Conservation (phyloP, 768 basidiomycete species). For the Boletus reticulatus region DNA sequence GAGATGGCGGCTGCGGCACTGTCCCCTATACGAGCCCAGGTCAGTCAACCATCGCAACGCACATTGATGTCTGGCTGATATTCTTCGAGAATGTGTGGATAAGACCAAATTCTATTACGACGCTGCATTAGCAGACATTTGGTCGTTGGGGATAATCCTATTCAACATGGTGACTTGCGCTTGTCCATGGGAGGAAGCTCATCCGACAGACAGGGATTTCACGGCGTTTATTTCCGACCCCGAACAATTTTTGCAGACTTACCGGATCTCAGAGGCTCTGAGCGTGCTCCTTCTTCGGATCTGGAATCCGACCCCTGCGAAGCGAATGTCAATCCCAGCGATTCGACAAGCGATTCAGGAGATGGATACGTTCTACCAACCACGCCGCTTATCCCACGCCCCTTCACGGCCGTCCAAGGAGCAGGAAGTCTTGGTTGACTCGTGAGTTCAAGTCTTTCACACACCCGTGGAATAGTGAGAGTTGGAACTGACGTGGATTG, state of each 20-base stretch:
- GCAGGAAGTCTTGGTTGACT: conserved; percentile 3
- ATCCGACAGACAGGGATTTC: not conserved
- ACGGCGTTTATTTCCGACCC: not conserved
- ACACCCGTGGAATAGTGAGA: too few species aligned
- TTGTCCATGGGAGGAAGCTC: conserved; percentile 19
- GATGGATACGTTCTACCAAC: conserved; percentile 15
- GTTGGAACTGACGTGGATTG: not conserved
- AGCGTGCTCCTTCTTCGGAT: conserved; percentile 9
- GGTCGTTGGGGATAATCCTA: conserved; percentile 78
- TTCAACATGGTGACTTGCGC: conserved; percentile 74
- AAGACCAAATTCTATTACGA: conserved; percentile 30
- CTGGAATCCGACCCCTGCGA: conserved; percentile 12
- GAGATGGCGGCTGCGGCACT: conserved; percentile 59
- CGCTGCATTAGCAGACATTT: conserved; percentile 47
- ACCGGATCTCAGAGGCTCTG: conserved; percentile 11
- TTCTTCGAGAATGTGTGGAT: conserved; percentile 52
- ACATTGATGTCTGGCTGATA: conserved; percentile 3
- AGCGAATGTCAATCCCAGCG: conserved; percentile 17
- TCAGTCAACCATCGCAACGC: conserved; percentile 31
- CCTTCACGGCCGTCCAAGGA: not conserved
- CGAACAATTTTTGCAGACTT: not conserved
- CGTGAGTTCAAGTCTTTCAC: conserved; percentile 6
- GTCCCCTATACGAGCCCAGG: conserved; percentile 70
- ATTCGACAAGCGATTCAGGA: conserved; percentile 13
- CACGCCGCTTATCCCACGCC: not conserved